Evolutionary conservation across 495 filamentous ascomycete genomes (phyloP), one percentile per base, ranked within the genome.

Genomic region (Penicillium salamii): DNA sequence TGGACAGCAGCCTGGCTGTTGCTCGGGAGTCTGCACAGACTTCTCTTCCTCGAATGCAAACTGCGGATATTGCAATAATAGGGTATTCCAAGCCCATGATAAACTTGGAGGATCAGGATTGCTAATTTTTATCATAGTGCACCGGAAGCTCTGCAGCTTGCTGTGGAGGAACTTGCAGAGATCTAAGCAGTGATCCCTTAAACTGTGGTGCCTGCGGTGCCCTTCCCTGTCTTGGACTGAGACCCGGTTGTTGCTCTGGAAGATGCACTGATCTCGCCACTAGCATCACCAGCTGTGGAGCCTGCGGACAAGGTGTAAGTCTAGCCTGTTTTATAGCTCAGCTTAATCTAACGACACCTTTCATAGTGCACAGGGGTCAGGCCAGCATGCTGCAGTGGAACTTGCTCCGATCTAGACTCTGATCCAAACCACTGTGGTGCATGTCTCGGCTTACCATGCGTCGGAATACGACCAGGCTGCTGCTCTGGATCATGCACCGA

Each of bases 401-500:
- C 29, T 26, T 58, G 51, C 38, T n/a, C 47, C 0, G 50, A 58
- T 35, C 33, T 58, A 0, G 24, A 15, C 18, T 35, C 33, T 1
- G 32, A 46, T 29, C 32, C 43, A 4, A 7, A 20, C 12, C 51
- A 54, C 34, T 58, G 51, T 15, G 55, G 55, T 12, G 29, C 24
- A 11, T 58, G 55, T 31, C 32, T 15, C 32, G 39, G 15, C 4
- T 19, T 34, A 5, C 46, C 43, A 12, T 58, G 55, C 12, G 6
- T 49, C 4, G 55, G 55, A 12, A 8, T 54, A 18, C 13, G 23
- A 28, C 55, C 55, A 17, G 50, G 18, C 3, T 54, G 55, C 28
- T 58, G 55, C 26, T 37, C 47, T 13, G 55, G 55, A 17, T 23
- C 32, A 42, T 60, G 53, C 28, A 51, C 42, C 20, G 57, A 59